Base-by-base conservation (phyloP, 2,329 filamentous ascomycete species). In the Colletotrichum horii region DNA sequence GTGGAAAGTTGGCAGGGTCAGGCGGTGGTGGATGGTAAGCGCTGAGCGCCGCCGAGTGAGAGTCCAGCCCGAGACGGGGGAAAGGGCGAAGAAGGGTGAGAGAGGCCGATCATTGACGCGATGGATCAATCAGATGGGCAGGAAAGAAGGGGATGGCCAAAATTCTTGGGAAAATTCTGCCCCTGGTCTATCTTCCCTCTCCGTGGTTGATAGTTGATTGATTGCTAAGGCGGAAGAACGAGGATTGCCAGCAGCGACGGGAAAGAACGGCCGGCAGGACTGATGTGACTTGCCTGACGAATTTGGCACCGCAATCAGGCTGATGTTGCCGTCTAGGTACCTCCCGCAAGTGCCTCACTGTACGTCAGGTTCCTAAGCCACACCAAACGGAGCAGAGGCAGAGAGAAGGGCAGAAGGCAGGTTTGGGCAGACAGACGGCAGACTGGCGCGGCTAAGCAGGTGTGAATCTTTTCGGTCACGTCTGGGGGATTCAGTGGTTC, bases 251-350 rank as follows among this genome's bases (percentile, higher is more conserved):
- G 15, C 30, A 32, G 12, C 24, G 16, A 12, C 36, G n/a, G 52
- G 70, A 30, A 12, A 43, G 26, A 66, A 30, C 43, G 43, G 43
- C 43, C 43, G 12, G n/a, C 38, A 19, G 43, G 43, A 52, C 43
- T 22, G 43, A 30, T 30, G 28, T 30, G 28, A 1, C 11, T 38
- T 32, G 48, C n/a, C 55, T 34, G 14, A 11, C 36, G 19, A 61
- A 68, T 34, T 32, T 24, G n/a, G 26, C 34, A 58, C 43, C 56
- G 58, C 16, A 30, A 58, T 30, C 66, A 71, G 67, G 71, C 60
- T 66, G 34, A 28, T 24, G 26, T 70, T 60, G 67, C 66, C 71
- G 66, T 68, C 71, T 58, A 66, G 58, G 66, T 68, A 71, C 71
- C 61, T 60, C 67, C 48, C 8, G 12, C n/a, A 52, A 22, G 43